Conservation (phyloP, 2,329 filamentous ascomycete genomes). For the Teratosphaeria gauchensis region DNA sequence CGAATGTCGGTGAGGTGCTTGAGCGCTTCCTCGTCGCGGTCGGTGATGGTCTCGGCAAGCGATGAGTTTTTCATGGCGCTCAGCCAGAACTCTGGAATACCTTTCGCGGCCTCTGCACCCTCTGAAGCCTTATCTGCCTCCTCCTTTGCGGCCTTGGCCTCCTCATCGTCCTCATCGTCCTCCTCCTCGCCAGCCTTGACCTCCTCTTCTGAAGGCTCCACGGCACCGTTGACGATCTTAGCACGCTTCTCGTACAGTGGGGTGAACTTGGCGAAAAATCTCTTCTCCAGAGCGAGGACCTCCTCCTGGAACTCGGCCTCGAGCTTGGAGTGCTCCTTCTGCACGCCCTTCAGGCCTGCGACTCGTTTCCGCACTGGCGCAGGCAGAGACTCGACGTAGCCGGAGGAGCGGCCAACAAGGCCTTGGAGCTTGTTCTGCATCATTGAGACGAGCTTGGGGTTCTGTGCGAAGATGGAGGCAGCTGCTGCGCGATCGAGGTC, state of each 20-base stretch:
- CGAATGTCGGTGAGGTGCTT: conserved; percentile 86
- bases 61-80: conserved; percentile 99
- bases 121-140: conserved; percentile 49
- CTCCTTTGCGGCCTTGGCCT: conserved; percentile 48
- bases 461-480: conserved; percentile 88
- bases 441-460: conserved; percentile 90
- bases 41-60: conserved; percentile 96
- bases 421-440: conserved; percentile 93
- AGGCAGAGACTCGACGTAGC: conserved; percentile 95
- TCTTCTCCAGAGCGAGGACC: conserved; percentile 96
- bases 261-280: conserved; percentile 98
- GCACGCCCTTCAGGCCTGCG: conserved; percentile 89
- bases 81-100: conserved; percentile 98
- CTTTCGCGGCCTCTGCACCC: conserved; percentile 47
- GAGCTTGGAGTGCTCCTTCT: conserved; percentile 97
- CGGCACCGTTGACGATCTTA: conserved; percentile 76
- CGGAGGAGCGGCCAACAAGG: conserved; percentile 88
- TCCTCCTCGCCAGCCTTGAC: conserved; percentile 76
- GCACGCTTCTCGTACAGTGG: conserved; percentile 94
- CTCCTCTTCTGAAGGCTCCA: conserved; percentile 80
- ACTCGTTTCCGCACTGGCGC: conserved; percentile 83
- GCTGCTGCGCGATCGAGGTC: conserved; percentile 79
- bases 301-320: conserved; percentile 98
- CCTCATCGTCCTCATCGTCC: conserved; percentile 49
- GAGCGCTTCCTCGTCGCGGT: conserved; percentile 87